These are phyloP conservation scores for Quercus cerris DNA, from an alignment of 306 rosid species.

Conservation along the genomic window DNA sequence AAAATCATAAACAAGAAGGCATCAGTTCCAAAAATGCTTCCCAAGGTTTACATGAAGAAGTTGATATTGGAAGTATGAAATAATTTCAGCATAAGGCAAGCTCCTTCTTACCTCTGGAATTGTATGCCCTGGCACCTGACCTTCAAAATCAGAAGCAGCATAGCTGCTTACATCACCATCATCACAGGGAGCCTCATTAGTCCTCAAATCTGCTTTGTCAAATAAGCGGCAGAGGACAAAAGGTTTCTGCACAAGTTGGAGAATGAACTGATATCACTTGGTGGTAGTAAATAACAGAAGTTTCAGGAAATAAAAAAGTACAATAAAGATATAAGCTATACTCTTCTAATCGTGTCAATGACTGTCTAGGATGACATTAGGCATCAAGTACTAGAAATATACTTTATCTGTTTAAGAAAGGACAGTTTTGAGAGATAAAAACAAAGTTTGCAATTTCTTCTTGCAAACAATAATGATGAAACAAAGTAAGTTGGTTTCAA, in stretches of 20 bases:
- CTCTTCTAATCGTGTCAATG: not conserved
- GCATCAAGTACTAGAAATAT: not conserved
- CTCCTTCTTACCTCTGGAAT: conserved; percentile 37
- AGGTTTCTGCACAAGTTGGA: conserved; percentile 35
- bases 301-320: not conserved
- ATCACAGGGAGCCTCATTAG: not conserved
- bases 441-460: not conserved
- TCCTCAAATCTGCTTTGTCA: conserved; percentile 16
- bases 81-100: not conserved
- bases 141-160: conserved; percentile 16
- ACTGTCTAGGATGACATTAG: not conserved
- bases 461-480: not conserved
- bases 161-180: conserved; percentile 33
- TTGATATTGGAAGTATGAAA: not conserved
- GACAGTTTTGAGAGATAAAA: not conserved
- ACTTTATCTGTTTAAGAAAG: not conserved
- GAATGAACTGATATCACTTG: not conserved
- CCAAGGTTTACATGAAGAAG: not conserved
- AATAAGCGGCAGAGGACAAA: conserved; percentile 51
- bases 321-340: not conserved
- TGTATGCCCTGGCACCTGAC: not conserved
- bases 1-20: conserved; percentile 7
- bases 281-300: not conserved
- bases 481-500: not conserved
- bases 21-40: conserved; percentile 12